Evolutionary conservation across 2,329 filamentous ascomycete genomes (phyloP).

Genomic region (Paraphoma sp.): DNA sequence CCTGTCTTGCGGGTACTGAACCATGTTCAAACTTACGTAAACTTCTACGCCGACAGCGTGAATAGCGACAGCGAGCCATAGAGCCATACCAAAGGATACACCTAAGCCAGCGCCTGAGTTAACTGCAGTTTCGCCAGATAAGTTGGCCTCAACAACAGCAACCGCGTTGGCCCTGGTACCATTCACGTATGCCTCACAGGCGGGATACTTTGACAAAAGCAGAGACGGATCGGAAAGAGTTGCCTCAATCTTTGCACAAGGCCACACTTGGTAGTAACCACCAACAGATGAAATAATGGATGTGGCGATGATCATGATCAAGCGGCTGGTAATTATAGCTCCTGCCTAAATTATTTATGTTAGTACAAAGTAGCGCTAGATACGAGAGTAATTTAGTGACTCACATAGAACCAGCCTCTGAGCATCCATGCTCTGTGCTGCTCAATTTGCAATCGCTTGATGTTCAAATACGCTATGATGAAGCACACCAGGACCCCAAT

Average conservation of each 20-base stretch:
- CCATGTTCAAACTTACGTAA: slow-evolving; percentile 52
- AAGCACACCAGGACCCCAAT: slow-evolving; percentile 55
- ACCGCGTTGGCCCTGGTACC: slow-evolving; percentile 31
- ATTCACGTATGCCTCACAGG: slow-evolving; percentile 52
- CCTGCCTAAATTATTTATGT: slow-evolving; percentile 46
- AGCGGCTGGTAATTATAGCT: slow-evolving; percentile 60
- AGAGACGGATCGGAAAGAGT: slow-evolving; percentile 25
- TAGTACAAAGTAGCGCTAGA: not conserved
- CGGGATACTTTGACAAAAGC: slow-evolving; percentile 49
- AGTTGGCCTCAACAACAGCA: slow-evolving; percentile 33
- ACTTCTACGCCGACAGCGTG: slow-evolving; percentile 52
- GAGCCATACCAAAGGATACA: slow-evolving; percentile 58
- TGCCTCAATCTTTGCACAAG: slow-evolving; percentile 60
- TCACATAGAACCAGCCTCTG: slow-evolving; percentile 37
- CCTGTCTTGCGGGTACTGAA: not conserved
- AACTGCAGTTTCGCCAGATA: slow-evolving; percentile 25
- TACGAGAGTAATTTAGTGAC: not conserved
- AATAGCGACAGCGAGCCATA: slow-evolving; percentile 61
- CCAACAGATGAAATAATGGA: slow-evolving; percentile 45
- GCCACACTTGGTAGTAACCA: slow-evolving; percentile 45
- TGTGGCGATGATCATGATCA: slow-evolving; percentile 54
- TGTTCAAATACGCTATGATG: slow-evolving; percentile 60
- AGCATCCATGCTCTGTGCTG: slow-evolving; percentile 43
- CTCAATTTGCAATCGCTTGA: slow-evolving; percentile 64
- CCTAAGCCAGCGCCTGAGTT: slow-evolving; percentile 55